phyloP scores from a whole-genome alignment of 2,329 filamentous ascomycete species.

The Ophiosphaerella herpotricha region DNA sequence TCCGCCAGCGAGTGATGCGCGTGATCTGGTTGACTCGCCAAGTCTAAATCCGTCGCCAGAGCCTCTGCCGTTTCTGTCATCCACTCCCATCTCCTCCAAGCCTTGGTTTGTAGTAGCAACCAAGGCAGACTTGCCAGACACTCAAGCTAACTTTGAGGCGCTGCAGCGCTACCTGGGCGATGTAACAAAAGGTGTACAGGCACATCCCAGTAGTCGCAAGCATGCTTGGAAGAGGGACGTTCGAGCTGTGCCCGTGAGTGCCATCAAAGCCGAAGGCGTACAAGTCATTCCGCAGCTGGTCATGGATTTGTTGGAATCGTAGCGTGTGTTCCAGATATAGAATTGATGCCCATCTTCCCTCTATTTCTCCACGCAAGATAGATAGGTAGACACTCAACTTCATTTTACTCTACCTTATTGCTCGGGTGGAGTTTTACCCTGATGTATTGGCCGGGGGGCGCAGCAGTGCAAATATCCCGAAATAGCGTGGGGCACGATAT shows the following conservation, averaged over 20 bases:
- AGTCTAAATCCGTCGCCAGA: slow-evolving; percentile 29
- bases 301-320: slow-evolving; percentile 63
- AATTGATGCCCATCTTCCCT: slow-evolving; percentile 15
- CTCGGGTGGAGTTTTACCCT: too few relatives aligned
- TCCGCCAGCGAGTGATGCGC: slow-evolving; percentile 14
- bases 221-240: slow-evolving; percentile 64
- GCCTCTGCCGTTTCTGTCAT: slow-evolving; percentile 53
- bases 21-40: slow-evolving; percentile 26
- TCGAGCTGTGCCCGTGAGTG: slow-evolving; percentile 81
- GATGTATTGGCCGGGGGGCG: too few relatives aligned
- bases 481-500: too few relatives aligned
- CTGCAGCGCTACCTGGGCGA: slow-evolving; percentile 72
- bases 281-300: slow-evolving; percentile 74
- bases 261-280: slow-evolving; percentile 84
- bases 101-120: slow-evolving; percentile 97
- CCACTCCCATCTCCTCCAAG: slow-evolving; percentile 83
- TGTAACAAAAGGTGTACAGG: slow-evolving; percentile 64
- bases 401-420: too few relatives aligned
- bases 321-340: slow-evolving; percentile 1
- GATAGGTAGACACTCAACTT: too few relatives aligned
- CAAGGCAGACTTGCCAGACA: slow-evolving; percentile 82
- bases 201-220: slow-evolving; percentile 73
- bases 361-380: neutral
- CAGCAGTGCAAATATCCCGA: too few relatives aligned
- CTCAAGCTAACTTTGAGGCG: slow-evolving; percentile 74